Evolutionary conservation across 1,139 yeast genomes (phyloP), one percentile per base, ranked within the genome.

Genomic region (Geotrichum carabidarum): DNA sequence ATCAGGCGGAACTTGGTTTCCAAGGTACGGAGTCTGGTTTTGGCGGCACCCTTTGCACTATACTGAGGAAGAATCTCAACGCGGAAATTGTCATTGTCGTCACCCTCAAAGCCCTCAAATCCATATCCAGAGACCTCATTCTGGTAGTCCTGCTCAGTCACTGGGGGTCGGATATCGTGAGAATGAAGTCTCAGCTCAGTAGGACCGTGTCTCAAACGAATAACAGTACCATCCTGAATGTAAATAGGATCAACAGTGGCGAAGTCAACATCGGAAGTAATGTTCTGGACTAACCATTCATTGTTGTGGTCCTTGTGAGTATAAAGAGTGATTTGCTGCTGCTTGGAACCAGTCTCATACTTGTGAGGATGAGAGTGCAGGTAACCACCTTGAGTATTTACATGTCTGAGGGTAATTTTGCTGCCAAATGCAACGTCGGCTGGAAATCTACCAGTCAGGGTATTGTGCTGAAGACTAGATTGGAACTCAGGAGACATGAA

Each of bases 81-180:
- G 58, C 88, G 76, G 75, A 91, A 94, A 71, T 90, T 94, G 74
- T 94, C 99, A 72, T 94, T 94, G 60, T 91, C 88, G 74, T 94
- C 99, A 67, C 99, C 99, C 18, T 70, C 82, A 65, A 93, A 94
- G 5, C 95, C 97, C 50, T 85, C 88, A 67, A 73, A 87, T 17
- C 99, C 99, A 68, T 94, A 94, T 69, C 89, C 83, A 15, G 95
- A 82, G 31, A 82, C 95, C 74, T 94, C 99, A 72, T 88, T 88
- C 74, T 90, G 95, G 95, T 97, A 94, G 67, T 93, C 99, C 63
- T 84, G 84, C 68, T 85, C 91, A 59, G 91, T 78, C 31, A 91
- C 95, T 17, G 97, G 95, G 30, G 98, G 91, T 68, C 94, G 85
- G 68, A 88, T 87, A 70, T 93, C 98, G 69, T 94, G 99, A 31